These are phyloP conservation scores for Sugiyamaella castrensis DNA, from an alignment of 1,139 yeast genomes.

Conservation along the genomic window DNA sequence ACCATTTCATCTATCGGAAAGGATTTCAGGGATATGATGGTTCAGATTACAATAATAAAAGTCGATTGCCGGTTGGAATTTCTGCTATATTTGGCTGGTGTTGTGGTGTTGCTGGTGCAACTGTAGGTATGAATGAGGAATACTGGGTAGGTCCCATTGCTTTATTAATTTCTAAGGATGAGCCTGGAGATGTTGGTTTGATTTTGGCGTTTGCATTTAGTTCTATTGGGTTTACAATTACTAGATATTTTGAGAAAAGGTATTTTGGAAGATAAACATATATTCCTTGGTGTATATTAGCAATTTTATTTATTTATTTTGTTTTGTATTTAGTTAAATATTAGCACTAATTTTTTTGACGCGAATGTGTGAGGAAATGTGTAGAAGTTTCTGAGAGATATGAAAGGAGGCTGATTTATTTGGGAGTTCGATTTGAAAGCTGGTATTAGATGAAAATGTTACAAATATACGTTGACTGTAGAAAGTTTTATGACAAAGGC, in stretches of 20 bases:
- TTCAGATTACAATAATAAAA: slow-evolving; percentile 53
- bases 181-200: slow-evolving; percentile 77
- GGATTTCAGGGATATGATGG: slow-evolving; percentile 34
- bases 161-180: slow-evolving; percentile 44
- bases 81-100: slow-evolving; percentile 62
- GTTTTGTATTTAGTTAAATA: too few relatives aligned
- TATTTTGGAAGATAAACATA: slow-evolving; percentile 2
- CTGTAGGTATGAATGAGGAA: slow-evolving; percentile 74
- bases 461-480: too few relatives aligned
- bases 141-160: slow-evolving; percentile 77
- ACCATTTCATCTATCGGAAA: slow-evolving; percentile 67
- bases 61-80: slow-evolving; percentile 54
- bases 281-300: too few relatives aligned
- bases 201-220: slow-evolving; percentile 70
- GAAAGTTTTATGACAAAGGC: too few relatives aligned
- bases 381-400: too few relatives aligned
- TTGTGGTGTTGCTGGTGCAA: slow-evolving; percentile 70
- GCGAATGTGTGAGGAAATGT: too few relatives aligned
- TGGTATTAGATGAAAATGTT: too few relatives aligned
- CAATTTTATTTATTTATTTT: too few relatives aligned
- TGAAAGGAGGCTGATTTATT: too few relatives aligned
- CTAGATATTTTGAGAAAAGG: slow-evolving; percentile 8
- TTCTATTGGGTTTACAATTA: slow-evolving; percentile 9
- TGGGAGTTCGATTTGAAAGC: too few relatives aligned
- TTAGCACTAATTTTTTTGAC: too few relatives aligned